Base-by-base conservation (phyloP, 768 basidiomycete genomes). In the Tubosaeta sp. region DNA sequence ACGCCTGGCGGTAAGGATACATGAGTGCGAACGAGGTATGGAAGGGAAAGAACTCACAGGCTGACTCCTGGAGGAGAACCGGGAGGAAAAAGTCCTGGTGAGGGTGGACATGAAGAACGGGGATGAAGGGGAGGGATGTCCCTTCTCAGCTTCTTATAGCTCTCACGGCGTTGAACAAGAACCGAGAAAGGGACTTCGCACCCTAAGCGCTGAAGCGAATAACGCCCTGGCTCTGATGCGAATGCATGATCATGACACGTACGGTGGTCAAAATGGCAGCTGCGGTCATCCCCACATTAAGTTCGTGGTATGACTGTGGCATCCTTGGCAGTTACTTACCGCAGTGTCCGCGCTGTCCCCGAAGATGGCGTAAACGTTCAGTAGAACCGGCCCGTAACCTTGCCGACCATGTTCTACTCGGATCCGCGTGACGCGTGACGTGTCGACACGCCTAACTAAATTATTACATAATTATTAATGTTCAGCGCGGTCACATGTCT, bases 41-140 rank as follows among this genome's bases (percentile, higher is more conserved):
- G 5, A 13, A n/a, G 1, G 40, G 27, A 46, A 16, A 1, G 8
- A 6, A 50, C 68, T 50, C 41, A 70, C 69, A 6, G 58, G 36
- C 25, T 66, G 61, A 39, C 56, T 59, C 54, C 48, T 70, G 34
- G 54, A 43, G 7, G 66, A 62, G 47, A 68, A 66, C 14, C 67
- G 67, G 3, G 62, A 58, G 0, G 68, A 68, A 44, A 68, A 46
- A 21, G 66, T 41, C 55, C 68, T 58, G 50, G 36, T 64, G 49
- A 68, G 55, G 16, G 56, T n/a, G 31, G 67, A 63, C 67, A 68
- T 68, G 45, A 30, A 46, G 48, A 46, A 31, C 31, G 52, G 31
- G 48, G 48, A 24, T 21, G 44, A 34, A 52, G n/a, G 45, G 45
- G 51, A 46, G 50, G 16, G 25, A 5, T 1, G 41, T 0, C 12